These are phyloP conservation scores for Suillus spraguei DNA, from an alignment of 768 basidiomycete species.

Conservation along the genomic window DNA sequence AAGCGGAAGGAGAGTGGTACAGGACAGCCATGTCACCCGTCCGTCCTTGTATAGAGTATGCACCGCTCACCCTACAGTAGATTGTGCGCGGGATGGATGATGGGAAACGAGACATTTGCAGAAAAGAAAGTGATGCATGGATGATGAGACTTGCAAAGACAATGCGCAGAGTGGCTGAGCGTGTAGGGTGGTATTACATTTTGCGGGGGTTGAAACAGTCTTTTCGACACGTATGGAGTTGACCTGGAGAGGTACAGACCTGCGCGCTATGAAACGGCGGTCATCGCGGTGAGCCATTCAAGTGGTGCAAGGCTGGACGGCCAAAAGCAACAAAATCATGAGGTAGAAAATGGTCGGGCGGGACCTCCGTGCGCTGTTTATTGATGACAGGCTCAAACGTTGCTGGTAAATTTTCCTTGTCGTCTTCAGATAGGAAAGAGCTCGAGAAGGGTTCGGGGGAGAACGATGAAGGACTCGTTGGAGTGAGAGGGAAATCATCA, in stretches of 20 bases:
- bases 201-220: slow-evolving; percentile 55
- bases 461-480: slow-evolving; percentile 63
- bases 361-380: slow-evolving; percentile 66
- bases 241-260: slow-evolving; percentile 18
- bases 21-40: slow-evolving; percentile 6
- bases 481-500: slow-evolving; percentile 84
- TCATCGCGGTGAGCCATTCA: slow-evolving; percentile 63
- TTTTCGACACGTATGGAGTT: slow-evolving; percentile 54
- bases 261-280: slow-evolving; percentile 57
- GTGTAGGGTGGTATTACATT: slow-evolving; percentile 79
- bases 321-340: slow-evolving; percentile 82
- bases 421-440: slow-evolving; percentile 61
- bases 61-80: slow-evolving; percentile 31
- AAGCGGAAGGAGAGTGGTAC: slow-evolving; percentile 10
- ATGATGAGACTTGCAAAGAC: slow-evolving; percentile 63
- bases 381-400: slow-evolving; percentile 74
- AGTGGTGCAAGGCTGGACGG: slow-evolving; percentile 75
- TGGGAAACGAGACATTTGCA: slow-evolving; percentile 56
- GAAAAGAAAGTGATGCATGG: slow-evolving; percentile 66
- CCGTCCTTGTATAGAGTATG: slow-evolving; percentile 21
- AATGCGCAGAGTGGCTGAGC: slow-evolving; percentile 61
- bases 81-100: slow-evolving; percentile 49
- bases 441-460: slow-evolving; percentile 53
- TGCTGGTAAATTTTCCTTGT: slow-evolving; percentile 80
- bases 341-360: slow-evolving; percentile 77